Evolutionary conservation across 352 stramenopile genomes (phyloP).

Genomic region (Pythium rhizo-oryzae): DNA sequence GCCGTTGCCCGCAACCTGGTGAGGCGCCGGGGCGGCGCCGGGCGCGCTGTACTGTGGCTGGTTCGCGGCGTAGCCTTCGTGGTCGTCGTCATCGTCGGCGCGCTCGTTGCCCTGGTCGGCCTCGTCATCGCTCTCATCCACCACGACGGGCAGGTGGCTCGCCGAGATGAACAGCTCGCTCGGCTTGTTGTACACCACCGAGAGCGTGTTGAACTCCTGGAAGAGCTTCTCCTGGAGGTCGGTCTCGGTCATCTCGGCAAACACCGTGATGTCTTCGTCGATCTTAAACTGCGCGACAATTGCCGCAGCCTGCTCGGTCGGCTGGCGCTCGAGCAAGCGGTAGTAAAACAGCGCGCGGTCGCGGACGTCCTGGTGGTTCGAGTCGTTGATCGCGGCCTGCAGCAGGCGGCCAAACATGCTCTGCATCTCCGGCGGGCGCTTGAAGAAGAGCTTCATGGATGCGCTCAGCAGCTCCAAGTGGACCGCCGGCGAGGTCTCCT

Average conservation of each 20-base stretch:
- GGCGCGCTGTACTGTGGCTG: slow-evolving; percentile 50
- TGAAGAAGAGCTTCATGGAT: slow-evolving; percentile 99
- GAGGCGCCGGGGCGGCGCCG: background rate
- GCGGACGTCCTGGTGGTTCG: slow-evolving; percentile 95
- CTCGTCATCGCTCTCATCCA: slow-evolving; percentile 54
- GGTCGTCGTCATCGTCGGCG: slow-evolving; percentile 30
- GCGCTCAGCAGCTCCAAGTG: slow-evolving; percentile 95
- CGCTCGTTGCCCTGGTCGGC: slow-evolving; percentile 43
- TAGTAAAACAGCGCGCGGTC: slow-evolving; percentile 99
- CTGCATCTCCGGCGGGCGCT: slow-evolving; percentile 97
- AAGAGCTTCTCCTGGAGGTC: slow-evolving; percentile 90
- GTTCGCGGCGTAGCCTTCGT: slow-evolving; percentile 40
- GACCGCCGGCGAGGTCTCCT: slow-evolving; percentile 88
- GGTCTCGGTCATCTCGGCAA: slow-evolving; percentile 82
- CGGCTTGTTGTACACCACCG: slow-evolving; percentile 97
- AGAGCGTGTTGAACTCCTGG: slow-evolving; percentile 98
- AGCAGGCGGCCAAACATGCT: slow-evolving; percentile 97
- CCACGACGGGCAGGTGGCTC: slow-evolving; percentile 51
- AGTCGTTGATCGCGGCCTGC: slow-evolving; percentile 94
- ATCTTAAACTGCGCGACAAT: slow-evolving; percentile 86
- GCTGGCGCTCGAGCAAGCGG: slow-evolving; percentile 92
- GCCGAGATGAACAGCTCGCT: slow-evolving; percentile 95
- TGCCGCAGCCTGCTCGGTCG: slow-evolving; percentile 87
- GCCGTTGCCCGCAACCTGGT: slow-evolving; percentile 1
- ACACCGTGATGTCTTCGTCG: slow-evolving; percentile 84